Base-by-base conservation (phyloP, 257 asterid species). In the Solanum chilense region DNA sequence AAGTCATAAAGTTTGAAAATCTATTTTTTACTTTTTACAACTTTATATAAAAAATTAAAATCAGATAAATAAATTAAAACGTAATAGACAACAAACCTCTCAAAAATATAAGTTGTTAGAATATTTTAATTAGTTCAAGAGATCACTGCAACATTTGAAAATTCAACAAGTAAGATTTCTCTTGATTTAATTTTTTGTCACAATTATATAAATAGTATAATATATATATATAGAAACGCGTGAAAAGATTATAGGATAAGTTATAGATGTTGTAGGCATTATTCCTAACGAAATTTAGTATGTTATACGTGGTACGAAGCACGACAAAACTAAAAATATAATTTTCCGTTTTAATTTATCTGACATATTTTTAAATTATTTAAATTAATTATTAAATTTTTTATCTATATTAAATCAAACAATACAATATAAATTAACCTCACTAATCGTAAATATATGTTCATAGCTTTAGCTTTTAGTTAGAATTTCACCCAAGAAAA, bases 161-260 rank as follows among this genome's bases (percentile, higher is more conserved):
- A 42, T 76, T 7, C 14, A 23, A 7, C 0, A 37, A 20, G 4
- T 29, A 31, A 31, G 29, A 29, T 84, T n/a, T 29, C 23, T 21
- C 41, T 69, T 29, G 11, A 69, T 69, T 18, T 52, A 16, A 31
- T 31, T 8, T 71, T 33, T 33, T 33, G 62, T 52, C 62, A 52
- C 62, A 52, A 52, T 31, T 31, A 18, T 71, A 33, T 11, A 71
- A 71, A 84, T 84, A 31, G 42, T 35, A 84, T 84, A 45, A 8
- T 39, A 42, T 42, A 42, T 42, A 52, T 52, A 52, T 10, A 9
- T 4, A 35, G 37, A 23, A 84, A 66, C 91, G 87, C 88, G 85
- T 89, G 39, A 87, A 84, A 77, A 12, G 88, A 86, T 83, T 1
- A 37, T 74, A 89, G 39, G 88, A 74, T 86, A 60, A 45, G 86